phyloP scores from a whole-genome alignment of 768 basidiomycete genomes.

The Suillus americanus region DNA sequence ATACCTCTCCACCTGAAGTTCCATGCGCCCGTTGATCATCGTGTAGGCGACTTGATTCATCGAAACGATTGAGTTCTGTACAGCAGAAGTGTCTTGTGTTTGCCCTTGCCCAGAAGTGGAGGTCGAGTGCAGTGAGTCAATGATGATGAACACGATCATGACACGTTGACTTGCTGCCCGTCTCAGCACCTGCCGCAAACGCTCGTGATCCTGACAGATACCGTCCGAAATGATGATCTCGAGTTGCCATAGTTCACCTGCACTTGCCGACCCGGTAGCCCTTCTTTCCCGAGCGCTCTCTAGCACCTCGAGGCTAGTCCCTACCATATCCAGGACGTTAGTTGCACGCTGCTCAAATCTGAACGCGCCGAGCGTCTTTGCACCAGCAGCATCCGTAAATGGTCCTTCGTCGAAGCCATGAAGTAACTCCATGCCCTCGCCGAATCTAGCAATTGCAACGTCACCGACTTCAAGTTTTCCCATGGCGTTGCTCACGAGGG shows the following conservation, averaged over 20 bases:
- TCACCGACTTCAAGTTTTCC: constrained; percentile 95
- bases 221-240: constrained; percentile 99
- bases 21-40: constrained; percentile 60
- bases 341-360: constrained; percentile 88
- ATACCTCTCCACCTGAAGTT: constrained; percentile 86
- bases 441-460: constrained; percentile 88
- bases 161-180: constrained; percentile 87
- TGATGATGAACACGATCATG: constrained; percentile 94
- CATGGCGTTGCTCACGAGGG: constrained; percentile 87
- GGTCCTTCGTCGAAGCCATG: constrained; percentile 84
- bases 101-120: constrained; percentile 17
- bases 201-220: constrained; percentile 95
- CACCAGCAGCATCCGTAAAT: constrained; percentile 78
- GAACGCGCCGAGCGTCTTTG: constrained; percentile 81
- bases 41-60: constrained; percentile 90
- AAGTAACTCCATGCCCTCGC: constrained; percentile 81
- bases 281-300: constrained; percentile 73
- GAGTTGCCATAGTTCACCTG: constrained; percentile 92
- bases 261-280: constrained; percentile 50
- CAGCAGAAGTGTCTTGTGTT: constrained; percentile 11
- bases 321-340: constrained; percentile 80
- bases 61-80: constrained; percentile 80
- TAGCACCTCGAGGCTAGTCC: constrained; percentile 72
- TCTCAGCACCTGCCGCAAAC: constrained; percentile 74
- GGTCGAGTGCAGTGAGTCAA: constrained; percentile 79